Evolutionary conservation across 1,284 basidiomycete species (phyloP).

Genomic region (Tilletiaria anomala): DNA sequence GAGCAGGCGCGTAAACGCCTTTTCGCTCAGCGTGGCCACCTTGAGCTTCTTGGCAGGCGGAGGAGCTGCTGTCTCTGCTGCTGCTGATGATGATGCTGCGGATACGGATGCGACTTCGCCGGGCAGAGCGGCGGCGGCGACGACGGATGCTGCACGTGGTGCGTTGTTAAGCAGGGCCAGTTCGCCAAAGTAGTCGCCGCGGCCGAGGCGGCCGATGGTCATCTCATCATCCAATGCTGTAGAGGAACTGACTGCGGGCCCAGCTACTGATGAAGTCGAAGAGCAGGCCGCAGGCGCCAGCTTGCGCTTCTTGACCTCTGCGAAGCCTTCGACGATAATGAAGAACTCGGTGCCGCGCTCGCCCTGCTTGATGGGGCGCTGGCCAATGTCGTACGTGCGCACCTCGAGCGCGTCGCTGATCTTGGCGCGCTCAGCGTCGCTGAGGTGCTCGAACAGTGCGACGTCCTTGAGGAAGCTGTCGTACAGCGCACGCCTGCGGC

Average conservation of each 20-base stretch:
- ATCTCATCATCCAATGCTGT: slow-evolving; percentile 7
- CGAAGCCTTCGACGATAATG: slow-evolving; percentile 85
- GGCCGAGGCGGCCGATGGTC: slow-evolving; percentile 57
- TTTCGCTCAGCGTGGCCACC: slow-evolving; percentile 84
- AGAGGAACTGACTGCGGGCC: slow-evolving; percentile 48
- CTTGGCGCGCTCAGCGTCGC: slow-evolving; percentile 78
- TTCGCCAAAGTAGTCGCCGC: slow-evolving; percentile 97
- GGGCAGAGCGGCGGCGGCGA: no score
- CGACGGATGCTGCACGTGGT: slow-evolving; percentile 83
- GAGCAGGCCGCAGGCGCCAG: slow-evolving; percentile 43
- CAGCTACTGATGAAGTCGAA: no score
- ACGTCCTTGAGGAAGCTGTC: slow-evolving; percentile 89
- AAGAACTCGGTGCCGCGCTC: slow-evolving; percentile 95
- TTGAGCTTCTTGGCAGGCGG: no score
- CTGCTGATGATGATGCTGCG: no score
- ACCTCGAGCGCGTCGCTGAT: slow-evolving; percentile 89
- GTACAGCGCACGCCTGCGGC: slow-evolving; percentile 75
- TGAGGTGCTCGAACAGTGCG: slow-evolving; percentile 68
- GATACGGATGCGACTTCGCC: no score
- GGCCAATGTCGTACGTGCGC: slow-evolving; percentile 63
- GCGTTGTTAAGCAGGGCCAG: slow-evolving; percentile 67
- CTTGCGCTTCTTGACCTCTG: slow-evolving; percentile 66
- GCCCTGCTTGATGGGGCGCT: slow-evolving; percentile 75
- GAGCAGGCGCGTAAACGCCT: slow-evolving; percentile 83
- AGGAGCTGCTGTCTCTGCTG: no score